Percentiles rank a stretch among this genome's conserved stretches.
Conservation (phyloP, 257 asterid species). For the Apocynum venetum region DNA sequence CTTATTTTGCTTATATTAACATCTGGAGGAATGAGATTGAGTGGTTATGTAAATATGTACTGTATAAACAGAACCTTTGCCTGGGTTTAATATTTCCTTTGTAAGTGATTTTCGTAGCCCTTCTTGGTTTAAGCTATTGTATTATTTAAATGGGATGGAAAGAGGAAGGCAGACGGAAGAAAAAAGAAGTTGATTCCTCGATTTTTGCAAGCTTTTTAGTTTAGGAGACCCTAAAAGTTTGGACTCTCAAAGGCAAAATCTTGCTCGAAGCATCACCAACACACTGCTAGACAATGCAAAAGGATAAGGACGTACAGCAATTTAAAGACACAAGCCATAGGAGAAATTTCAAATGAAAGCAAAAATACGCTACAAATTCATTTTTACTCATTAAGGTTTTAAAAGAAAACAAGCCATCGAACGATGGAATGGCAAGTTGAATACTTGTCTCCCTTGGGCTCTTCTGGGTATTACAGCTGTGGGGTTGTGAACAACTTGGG, state of each 20-base stretch:
- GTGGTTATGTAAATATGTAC: conserved; percentile 18
- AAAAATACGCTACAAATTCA: not conserved
- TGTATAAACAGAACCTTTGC: not conserved
- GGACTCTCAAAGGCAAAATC: no score
- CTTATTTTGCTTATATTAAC: not conserved
- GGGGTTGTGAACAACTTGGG: no score
- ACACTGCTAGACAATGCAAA: no score
- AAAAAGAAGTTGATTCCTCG: not conserved
- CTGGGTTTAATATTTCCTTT: not conserved
- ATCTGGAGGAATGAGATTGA: conserved; percentile 1
- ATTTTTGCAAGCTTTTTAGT: not conserved
- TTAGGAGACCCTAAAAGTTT: not conserved
- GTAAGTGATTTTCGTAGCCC: not conserved
- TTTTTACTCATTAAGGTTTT: not conserved
- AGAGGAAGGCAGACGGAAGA: not conserved
- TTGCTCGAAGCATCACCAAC: no score
- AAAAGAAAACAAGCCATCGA: conserved; percentile 3
- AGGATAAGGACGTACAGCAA: no score
- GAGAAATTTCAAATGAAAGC: not conserved
- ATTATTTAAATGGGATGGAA: not conserved
- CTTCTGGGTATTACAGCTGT: not conserved
- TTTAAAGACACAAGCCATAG: not conserved
- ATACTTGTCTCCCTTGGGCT: not conserved
- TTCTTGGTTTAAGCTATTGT: not conserved
- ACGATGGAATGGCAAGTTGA: not conserved